Conservation (phyloP, 331 rosid species). For the Saraca asoca region DNA sequence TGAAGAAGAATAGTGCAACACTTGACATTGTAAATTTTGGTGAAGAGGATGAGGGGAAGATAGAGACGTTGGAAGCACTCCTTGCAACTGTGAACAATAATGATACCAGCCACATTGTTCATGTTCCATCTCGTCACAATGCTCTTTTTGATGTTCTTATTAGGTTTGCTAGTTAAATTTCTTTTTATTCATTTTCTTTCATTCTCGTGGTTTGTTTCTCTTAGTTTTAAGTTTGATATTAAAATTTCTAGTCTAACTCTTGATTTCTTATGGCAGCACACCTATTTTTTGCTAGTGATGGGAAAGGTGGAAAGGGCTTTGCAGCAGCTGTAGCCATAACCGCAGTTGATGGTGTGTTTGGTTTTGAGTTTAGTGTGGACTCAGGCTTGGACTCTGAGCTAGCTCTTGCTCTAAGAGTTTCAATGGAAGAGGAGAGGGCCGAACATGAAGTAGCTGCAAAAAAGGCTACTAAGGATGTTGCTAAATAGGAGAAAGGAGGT, state of each 20-base stretch:
- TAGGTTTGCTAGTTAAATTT: constrained; percentile 55
- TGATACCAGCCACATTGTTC: constrained; percentile 84
- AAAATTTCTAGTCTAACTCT: constrained; percentile 12
- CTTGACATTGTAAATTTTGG: constrained; percentile 95
- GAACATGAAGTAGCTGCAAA: constrained; percentile 99
- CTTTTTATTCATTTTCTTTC: constrained; percentile 12
- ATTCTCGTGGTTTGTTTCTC: neutral
- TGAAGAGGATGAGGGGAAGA: constrained; percentile 91
- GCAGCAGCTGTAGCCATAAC: constrained; percentile 92
- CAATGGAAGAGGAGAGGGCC: constrained; percentile 99
- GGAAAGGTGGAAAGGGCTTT: constrained; percentile 94
- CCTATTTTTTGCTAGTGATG: constrained; percentile 98
- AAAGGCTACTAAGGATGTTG: constrained; percentile 84
- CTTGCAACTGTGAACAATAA: constrained; percentile 86
- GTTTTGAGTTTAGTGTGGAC: constrained; percentile 97
- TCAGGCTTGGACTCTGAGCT: constrained; percentile 98
- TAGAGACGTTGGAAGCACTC: constrained; percentile 86
- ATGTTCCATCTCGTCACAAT: constrained; percentile 82
- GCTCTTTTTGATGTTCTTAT: constrained; percentile 90
- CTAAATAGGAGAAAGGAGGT: constrained; percentile 75
- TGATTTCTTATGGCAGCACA: constrained; percentile 55
- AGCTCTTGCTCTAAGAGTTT: constrained; percentile 98
- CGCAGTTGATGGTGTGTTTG: constrained; percentile 85
- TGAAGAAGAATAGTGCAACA: constrained; percentile 91
- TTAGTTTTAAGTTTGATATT: neutral